These are phyloP conservation scores for Aspergillus biplanus DNA, from an alignment of 495 filamentous ascomycete species.

Conservation along the genomic window DNA sequence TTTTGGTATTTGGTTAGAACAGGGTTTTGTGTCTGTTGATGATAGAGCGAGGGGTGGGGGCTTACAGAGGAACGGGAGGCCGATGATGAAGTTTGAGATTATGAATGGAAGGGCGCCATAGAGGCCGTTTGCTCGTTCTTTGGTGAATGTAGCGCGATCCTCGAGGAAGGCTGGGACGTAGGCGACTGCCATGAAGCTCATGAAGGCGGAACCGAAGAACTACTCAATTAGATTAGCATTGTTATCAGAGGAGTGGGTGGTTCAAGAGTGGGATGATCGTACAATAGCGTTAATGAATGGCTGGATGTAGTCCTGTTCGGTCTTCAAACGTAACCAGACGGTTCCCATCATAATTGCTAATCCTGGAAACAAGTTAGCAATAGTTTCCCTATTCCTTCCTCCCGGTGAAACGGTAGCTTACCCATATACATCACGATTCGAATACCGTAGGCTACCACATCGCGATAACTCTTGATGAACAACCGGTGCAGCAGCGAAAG, in stretches of 20 bases:
- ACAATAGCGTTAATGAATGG: conserved; percentile 79
- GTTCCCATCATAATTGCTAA: conserved; percentile 88
- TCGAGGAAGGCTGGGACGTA: conserved; percentile 84
- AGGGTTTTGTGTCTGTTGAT: not conserved
- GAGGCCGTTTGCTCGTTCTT: conserved; percentile 81
- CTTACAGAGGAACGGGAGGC: conserved; percentile 70
- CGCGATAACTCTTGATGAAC: conserved; percentile 80
- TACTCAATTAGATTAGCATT: conserved; percentile 13
- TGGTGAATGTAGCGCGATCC: conserved; percentile 71
- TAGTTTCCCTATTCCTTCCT: not conserved
- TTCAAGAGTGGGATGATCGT: conserved; percentile 5
- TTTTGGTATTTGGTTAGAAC: no score
- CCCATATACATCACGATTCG: conserved; percentile 81
- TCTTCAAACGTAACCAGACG: conserved; percentile 72
- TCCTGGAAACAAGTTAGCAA: conserved; percentile 30
- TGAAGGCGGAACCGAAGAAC: conserved; percentile 83
- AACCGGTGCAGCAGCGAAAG: conserved; percentile 67
- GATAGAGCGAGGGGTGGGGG: conserved; percentile 1
- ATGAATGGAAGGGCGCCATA: conserved; percentile 74
- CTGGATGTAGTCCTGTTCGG: conserved; percentile 69
- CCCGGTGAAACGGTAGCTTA: conserved; percentile 19
- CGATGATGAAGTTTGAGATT: conserved; percentile 79
- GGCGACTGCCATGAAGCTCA: conserved; percentile 90
- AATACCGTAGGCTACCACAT: conserved; percentile 81
- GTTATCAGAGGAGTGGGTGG: conserved; percentile 6